phyloP scores from a whole-genome alignment of 108 stramenopile genomes.

The Ochromonas danica region DNA sequence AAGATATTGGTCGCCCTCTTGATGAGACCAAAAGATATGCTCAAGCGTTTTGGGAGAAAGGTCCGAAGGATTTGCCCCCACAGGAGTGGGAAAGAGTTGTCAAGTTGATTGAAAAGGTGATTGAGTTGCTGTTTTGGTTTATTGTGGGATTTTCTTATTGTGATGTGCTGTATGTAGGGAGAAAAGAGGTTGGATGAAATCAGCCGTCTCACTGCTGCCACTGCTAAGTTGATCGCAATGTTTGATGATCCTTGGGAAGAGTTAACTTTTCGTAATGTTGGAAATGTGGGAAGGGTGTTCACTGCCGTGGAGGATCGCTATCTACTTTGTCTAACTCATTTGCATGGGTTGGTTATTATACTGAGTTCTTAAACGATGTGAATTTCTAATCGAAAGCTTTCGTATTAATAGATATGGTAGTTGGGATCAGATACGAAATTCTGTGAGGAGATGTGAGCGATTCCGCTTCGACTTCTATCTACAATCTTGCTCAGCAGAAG shows the following conservation, averaged over 20 bases:
- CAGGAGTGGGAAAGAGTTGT: conserved; percentile 52
- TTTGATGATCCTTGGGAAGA: conserved; percentile 59
- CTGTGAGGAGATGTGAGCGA: conserved; percentile 52
- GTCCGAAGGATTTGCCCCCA: conserved; percentile 33
- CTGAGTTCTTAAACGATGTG: neutral
- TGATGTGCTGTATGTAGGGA: too few relatives aligned
- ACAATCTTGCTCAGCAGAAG: conserved; percentile 29
- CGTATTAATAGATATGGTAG: conserved; percentile 50
- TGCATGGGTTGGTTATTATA: conserved; percentile 29
- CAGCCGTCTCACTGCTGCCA: conserved; percentile 38
- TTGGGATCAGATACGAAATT: conserved; percentile 57
- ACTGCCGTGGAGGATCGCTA: conserved; percentile 52
- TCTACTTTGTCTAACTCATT: conserved; percentile 33
- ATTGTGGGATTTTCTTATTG: too few relatives aligned
- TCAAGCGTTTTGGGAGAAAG: conserved; percentile 51
- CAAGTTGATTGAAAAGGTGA: conserved; percentile 54
- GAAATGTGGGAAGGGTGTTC: conserved; percentile 42
- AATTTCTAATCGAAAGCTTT: neutral
- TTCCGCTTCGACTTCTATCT: conserved; percentile 57
- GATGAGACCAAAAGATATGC: conserved; percentile 53
- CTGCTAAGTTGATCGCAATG: conserved; percentile 45
- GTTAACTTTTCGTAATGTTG: conserved; percentile 48
- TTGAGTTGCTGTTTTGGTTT: too few relatives aligned
- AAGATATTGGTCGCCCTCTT: conserved; percentile 52
- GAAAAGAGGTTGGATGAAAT: conserved; percentile 59